A percentile compares a stretch with the other conserved stretches of the same genome.
Conservation (phyloP, 768 basidiomycete genomes). For the Ephemerocybe angulata region DNA sequence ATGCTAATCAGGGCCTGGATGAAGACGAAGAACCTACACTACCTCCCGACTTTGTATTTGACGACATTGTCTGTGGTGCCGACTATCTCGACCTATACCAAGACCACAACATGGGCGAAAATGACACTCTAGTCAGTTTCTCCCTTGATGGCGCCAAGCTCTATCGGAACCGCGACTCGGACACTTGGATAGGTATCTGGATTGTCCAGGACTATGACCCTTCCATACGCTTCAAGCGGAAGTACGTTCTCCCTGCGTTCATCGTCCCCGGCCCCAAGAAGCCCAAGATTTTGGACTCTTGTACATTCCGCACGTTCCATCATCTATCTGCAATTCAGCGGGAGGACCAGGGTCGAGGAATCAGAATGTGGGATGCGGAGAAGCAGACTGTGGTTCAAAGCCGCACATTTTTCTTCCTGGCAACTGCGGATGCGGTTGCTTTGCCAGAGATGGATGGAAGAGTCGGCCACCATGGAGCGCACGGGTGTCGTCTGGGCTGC, state of each 20-base stretch:
- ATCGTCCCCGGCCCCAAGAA: constrained; percentile 36
- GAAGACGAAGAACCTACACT: neutral
- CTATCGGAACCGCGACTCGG: constrained; percentile 36
- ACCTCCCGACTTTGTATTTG: constrained; percentile 9
- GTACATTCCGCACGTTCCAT: constrained; percentile 27
- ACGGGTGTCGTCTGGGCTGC: constrained; percentile 11
- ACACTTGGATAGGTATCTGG: constrained; percentile 39
- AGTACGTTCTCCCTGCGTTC: constrained; percentile 26
- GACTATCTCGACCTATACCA: constrained; percentile 24
- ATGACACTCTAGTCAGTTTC: constrained; percentile 28
- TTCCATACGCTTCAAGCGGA: constrained; percentile 26
- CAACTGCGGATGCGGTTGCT: constrained; percentile 26
- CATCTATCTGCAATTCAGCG: constrained; percentile 33
- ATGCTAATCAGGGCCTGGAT: neutral
- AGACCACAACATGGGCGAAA: constrained; percentile 14
- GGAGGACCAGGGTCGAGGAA: constrained; percentile 23
- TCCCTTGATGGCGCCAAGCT: constrained; percentile 40
- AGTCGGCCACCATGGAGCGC: constrained; percentile 14
- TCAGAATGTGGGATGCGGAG: constrained; percentile 25
- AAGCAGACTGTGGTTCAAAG: constrained; percentile 14
- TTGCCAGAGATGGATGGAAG: constrained; percentile 11
- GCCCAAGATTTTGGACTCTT: constrained; percentile 34
- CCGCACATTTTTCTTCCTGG: constrained; percentile 20
- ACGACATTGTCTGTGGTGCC: constrained; percentile 18
- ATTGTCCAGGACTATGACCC: constrained; percentile 26